Percentiles rank a stretch among this genome's conserved stretches.
Evolutionary conservation across 768 basidiomycete genomes (phyloP).

Genomic region (Lactarius trivialis): DNA sequence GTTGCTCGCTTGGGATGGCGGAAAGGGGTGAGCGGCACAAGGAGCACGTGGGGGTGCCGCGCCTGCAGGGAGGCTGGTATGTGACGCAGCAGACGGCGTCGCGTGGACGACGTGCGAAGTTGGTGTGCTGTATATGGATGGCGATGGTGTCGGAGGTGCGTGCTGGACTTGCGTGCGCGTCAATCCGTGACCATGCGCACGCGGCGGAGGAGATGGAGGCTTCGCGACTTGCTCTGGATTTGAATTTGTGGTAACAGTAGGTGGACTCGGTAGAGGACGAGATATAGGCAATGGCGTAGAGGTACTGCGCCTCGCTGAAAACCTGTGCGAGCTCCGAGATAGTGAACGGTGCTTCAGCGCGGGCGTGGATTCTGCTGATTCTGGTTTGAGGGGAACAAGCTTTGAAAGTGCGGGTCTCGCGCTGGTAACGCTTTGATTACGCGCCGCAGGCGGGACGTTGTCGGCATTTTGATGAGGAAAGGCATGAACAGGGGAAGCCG

Average conservation of each 20-base stretch:
- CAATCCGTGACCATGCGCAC: neutral
- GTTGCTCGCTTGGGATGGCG: neutral
- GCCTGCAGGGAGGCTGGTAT: neutral
- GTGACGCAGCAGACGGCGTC: neutral
- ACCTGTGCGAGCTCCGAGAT: conserved; percentile 2
- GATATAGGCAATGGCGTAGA: conserved; percentile 15
- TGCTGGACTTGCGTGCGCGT: neutral
- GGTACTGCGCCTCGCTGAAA: conserved; percentile 5
- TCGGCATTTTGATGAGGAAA: neutral
- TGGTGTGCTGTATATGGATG: neutral
- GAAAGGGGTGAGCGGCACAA: neutral
- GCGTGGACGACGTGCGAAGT: neutral
- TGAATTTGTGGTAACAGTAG: conserved; percentile 7
- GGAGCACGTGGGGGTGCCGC: conserved; percentile 2
- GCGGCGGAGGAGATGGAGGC: conserved; percentile 4
- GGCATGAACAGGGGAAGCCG: neutral
- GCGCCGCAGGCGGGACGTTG: neutral
- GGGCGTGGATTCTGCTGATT: neutral
- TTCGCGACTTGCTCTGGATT: conserved; percentile 8
- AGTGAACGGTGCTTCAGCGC: neutral
- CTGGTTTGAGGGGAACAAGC: neutral
- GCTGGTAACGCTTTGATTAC: neutral
- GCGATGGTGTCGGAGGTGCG: neutral
- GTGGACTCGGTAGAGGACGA: conserved; percentile 19
- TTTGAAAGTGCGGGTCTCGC: neutral